Percentiles rank a stretch among this genome's conserved stretches.
phyloP scores from a whole-genome alignment of 2,329 filamentous ascomycete species.

The Amesomyces nigricolor region DNA sequence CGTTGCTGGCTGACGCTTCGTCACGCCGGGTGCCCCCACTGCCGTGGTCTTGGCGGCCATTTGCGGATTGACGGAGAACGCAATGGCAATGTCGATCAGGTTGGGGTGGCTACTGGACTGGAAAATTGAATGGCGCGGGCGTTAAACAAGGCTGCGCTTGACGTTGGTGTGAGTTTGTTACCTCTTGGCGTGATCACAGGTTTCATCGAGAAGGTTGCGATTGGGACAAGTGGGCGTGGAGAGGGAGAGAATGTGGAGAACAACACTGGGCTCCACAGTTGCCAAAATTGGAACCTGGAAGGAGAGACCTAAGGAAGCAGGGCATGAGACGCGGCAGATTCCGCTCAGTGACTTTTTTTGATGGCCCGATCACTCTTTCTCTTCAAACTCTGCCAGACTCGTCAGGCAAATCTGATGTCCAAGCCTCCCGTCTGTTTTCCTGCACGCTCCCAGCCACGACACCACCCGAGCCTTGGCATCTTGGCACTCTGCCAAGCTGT shows the following conservation, averaged over 20 bases:
- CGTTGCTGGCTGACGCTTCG: too few relatives aligned
- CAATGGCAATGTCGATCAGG: conserved; percentile 20
- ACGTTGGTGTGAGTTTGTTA: neutral
- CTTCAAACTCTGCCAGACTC: neutral
- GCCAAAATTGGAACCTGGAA: too few relatives aligned
- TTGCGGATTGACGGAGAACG: conserved; percentile 11
- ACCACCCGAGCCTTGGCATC: neutral
- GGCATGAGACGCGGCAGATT: neutral
- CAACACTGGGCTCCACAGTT: too few relatives aligned
- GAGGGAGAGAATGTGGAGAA: too few relatives aligned
- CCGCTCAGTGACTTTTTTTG: neutral
- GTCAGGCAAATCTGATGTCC: too few relatives aligned
- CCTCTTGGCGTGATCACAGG: too few relatives aligned
- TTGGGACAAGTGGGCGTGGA: too few relatives aligned
- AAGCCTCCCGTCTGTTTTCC: too few relatives aligned
- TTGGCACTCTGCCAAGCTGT: conserved; percentile 15
- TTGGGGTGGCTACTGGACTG: neutral
- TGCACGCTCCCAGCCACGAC: neutral
- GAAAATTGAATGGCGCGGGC: conserved; percentile 3
- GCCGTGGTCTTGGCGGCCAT: conserved; percentile 14
- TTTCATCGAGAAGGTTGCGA: too few relatives aligned
- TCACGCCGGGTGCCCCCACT: too few relatives aligned
- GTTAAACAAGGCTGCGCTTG: neutral
- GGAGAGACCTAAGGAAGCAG: too few relatives aligned
- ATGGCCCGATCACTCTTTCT: neutral